Base-by-base conservation (phyloP, 1,284 basidiomycete genomes). In the Cutaneotrichosporon spelunceum region DNA sequence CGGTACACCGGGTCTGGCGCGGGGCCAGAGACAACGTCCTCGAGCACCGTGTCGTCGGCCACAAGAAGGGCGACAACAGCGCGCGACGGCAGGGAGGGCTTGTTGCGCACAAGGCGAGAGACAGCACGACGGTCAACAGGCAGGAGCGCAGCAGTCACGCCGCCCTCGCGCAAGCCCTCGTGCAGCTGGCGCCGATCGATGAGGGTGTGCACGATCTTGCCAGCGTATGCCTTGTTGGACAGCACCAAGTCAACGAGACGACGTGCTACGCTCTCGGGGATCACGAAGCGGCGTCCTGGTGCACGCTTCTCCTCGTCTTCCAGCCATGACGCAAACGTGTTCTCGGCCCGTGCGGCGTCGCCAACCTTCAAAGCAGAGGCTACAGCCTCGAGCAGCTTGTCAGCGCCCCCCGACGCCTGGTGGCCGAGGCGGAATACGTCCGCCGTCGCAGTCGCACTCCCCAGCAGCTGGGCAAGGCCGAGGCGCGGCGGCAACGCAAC, bases 1-100 rank as follows among this genome's bases (percentile, higher is more conserved):
- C 74, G 71, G 66, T 73, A 78, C 10, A 73, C 69, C 1, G 77
- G 70, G 19, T 72, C 69, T 4, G 77, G 76, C 9, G 68, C 48
- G 6, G 77, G 72, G 1, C 68, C 64, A 23, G 64, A 21, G 14
- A 77, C 47, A 53, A 76, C 65, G 29, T 67, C 65, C 21, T 60
- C 52, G 8, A 78, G 66, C 14, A 72, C 34, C 5, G 55, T 16
- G 23, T 73, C 61, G 1, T 71, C 63, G 23, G 60, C 57, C 21
- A 64, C 62, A 26, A 78, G 48, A 24, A 75, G 63, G 5, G 63
- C 53, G 52, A 78, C 70, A 1, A 73, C 42, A 0, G 73, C 60
- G 3, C 68, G 55, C 0, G 76, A 73, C 0, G 75, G 66, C 2
- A 79, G 63, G 3, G 72, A 71, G 0, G 68, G 63, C 26, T 70